Evolutionary conservation across 306 rosid species (phyloP), one percentile per base, ranked within the genome.

Genomic region (Calophaca sinica): DNA sequence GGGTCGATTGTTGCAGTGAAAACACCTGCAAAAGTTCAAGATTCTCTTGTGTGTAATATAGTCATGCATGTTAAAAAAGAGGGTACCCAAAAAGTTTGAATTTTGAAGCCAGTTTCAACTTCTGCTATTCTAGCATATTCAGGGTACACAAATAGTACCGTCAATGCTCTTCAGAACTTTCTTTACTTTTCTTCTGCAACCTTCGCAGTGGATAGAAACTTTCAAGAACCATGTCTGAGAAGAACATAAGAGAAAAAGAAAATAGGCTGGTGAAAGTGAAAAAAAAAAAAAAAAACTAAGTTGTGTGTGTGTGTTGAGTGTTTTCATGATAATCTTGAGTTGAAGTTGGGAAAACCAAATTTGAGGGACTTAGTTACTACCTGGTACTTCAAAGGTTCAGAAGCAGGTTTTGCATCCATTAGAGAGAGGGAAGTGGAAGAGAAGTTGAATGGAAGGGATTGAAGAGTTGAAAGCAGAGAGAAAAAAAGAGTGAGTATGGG

Each of bases 191-290:
- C 85, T 88, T 57, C 87, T 87, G 86, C 98, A 93, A 62, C 98
- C 98, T 70, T 93, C 93, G 63, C 98, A 90, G 86, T 93, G 88
- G 76, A 93, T 91, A 65, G 90, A 86, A 71, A 91, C 93, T 83
- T 82, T 91, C 88, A 91, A 81, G 70, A 83, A 68, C 97, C 91
- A 87, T 38, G 89, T 90, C 97, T 89, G 86, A 57, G 45, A 59
- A 76, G 4, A 70, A 74, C 58, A 79, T 0, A 44, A 33, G 39
- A 75, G 36, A 67, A 68, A 38, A 12, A 83, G 15, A 35, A 38
- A 70, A 51, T 2, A 38, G 5, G 11, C 4, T 6, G 60, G 15
- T 13, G n/a, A 33, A 33, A 11, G n/a, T 33, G 2, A 33, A 33
- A 33, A 33, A 33, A 33, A 33, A 20, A 20, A 20, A 20, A 20